Evolutionary conservation across 176 grass and related monocot species (phyloP).

Genomic region (Oryza officinalis): DNA sequence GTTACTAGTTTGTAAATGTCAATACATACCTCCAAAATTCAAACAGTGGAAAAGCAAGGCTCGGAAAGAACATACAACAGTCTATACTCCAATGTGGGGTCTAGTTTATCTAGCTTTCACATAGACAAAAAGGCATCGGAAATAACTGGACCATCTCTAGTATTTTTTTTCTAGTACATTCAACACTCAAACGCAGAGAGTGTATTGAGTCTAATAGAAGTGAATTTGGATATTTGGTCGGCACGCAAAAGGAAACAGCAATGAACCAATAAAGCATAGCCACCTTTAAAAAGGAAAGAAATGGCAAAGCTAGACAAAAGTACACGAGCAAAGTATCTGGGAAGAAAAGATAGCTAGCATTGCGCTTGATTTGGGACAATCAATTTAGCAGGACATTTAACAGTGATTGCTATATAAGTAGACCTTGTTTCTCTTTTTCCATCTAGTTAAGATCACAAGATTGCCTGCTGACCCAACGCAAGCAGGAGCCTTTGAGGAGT

Average conservation of each 20-base stretch:
- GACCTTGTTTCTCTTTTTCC: no score
- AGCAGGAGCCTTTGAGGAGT: not conserved
- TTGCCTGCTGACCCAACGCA: not conserved
- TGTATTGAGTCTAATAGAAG: not conserved
- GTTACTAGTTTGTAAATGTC: slow-evolving; percentile 25
- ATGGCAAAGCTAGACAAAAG: not conserved
- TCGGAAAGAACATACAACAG: not conserved
- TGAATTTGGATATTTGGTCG: not conserved
- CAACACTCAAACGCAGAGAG: not conserved
- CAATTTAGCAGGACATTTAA: not conserved
- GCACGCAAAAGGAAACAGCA: not conserved
- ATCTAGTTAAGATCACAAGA: not conserved
- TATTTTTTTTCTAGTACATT: not conserved
- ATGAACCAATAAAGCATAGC: not conserved
- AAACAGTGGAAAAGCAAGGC: slow-evolving; percentile 16
- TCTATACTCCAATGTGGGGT: not conserved
- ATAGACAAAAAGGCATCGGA: not conserved
- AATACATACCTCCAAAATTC: slow-evolving; percentile 34
- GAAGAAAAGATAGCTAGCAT: not conserved
- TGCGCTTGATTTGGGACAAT: not conserved
- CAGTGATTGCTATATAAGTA: no score
- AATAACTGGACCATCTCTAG: not conserved
- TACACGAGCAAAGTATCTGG: not conserved
- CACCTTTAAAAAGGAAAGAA: not conserved
- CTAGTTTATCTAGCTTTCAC: not conserved